Evolutionary conservation across 176 grass and related monocot genomes (phyloP), one percentile per base, ranked within the genome.

Genomic region (Elaeis guineensis): DNA sequence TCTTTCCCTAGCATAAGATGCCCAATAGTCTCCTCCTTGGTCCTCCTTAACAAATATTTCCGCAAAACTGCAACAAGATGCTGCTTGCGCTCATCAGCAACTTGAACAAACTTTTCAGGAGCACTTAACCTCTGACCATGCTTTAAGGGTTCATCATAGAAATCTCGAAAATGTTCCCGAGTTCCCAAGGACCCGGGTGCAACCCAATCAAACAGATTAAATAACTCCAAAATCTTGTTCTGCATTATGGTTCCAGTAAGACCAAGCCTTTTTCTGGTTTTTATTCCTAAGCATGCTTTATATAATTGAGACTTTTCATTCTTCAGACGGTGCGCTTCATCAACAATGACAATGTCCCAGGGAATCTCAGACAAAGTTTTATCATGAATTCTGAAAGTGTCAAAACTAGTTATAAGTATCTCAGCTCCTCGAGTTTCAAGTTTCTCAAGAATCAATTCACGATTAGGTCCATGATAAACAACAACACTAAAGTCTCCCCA

Each of bases 1-100:
- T 96, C 92, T 64, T 96, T 90, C 62, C 92, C 92, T 26, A 87
- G 81, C 92, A 96, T 90, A 64, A 96, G 82, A 74, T 96, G 92
- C 14, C 92, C 92, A 58, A 96, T 96, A 17, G 92, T 96, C 62
- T 96, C 92, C 32, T 96, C 87, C 49, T 96, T 90, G 52, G 92
- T 90, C 63, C 92, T 89, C 77, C 86, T 96, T 78, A 90, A 71
- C 64, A 96, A 73, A 51, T 90, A 87, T 58, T 84, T 81, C 67
- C 51, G 83, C 20, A 96, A 78, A 66, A 96, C 78, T 12, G 86
- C 82, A 72, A 87, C 81, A 82, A 96, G 86, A 77, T 96, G 92
- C 57, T 74, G 71, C 59, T 90, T 96, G 39, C 86, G 81, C 55
- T 84, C 70, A 75, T 96, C 83, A 71, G 92, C 92, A 81, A 84